Evolutionary conservation across 202 grass and related monocot species (phyloP), one percentile per base, ranked within the genome.

Genomic region (Bolboschoenoplectus hybrid): DNA sequence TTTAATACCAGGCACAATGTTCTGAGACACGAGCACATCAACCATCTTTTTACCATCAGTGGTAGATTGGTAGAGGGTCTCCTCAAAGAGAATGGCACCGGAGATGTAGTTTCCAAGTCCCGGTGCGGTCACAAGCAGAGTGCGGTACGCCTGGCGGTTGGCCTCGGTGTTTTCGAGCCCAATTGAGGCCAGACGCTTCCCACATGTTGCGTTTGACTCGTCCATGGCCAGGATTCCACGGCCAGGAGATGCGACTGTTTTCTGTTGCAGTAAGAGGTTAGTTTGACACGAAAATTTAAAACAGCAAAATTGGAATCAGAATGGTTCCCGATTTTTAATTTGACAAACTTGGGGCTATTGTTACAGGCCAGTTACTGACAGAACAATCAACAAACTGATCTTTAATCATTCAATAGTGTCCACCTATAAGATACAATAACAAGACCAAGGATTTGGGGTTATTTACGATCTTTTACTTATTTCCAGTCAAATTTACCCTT

Each of bases 181-280:
- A 38, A 92, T 94, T 0, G 90, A 89, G 2, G 67, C 92, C 50
- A 92, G 75, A 6, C 92, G 63, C 86, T 92, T 94, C 20, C 92
- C 88, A 20, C 92, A 94, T 39, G 93, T 94, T 40, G 87, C 90
- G 82, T 94, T 94, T 12, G 94, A 97, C 73, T 94, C 90, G 66
- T 94, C 94, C 92, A 97, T 97, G 20, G 94, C 94, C 2, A 97
- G 71, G 68, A 97, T 94, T 9, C 90, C 94, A 4, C 90, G 83
- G 3, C 94, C 94, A 2, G 92, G 94, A 6, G 94, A 97, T 41
- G 94, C 94, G 7, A 97, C 79, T 43, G 90, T 97, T 91, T 92
- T 97, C 94, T 97, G 82, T 66, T 63, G 3, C 35, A 57, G 19
- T 36, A 36, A 77, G 3, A 53, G 9, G 26, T 26, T 26, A 26